Percentiles rank a stretch among this genome's conserved stretches.
Evolutionary conservation across 305 asterid genomes (phyloP).

Genomic region (Withania somnifera): DNA sequence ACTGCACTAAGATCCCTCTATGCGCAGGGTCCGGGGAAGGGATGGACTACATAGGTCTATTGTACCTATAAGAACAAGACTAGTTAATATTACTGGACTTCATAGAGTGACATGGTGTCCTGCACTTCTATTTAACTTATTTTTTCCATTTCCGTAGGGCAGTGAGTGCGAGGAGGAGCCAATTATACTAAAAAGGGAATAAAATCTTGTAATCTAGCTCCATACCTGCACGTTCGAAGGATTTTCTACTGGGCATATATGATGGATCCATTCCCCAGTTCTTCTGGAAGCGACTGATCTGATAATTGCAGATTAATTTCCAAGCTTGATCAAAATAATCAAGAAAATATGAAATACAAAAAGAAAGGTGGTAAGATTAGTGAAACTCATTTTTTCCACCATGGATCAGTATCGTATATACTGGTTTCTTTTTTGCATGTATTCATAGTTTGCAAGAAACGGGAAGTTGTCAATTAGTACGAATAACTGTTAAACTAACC

Average conservation of each 20-base stretch:
- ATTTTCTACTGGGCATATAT: constrained; percentile 91
- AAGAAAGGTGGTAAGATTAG: not conserved
- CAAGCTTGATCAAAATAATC: not conserved
- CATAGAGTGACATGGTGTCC: not conserved
- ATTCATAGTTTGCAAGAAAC: not conserved
- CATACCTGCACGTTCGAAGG: constrained; percentile 87
- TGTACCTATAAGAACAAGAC: not conserved
- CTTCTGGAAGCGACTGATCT: constrained; percentile 78
- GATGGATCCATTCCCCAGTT: constrained; percentile 93
- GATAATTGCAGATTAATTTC: constrained; percentile 5
- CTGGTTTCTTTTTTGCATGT: not conserved
- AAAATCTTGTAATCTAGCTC: not conserved
- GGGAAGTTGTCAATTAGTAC: not conserved
- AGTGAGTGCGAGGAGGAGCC: not conserved
- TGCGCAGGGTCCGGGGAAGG: no score
- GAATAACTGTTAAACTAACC: constrained; percentile 31
- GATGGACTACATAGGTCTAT: no score
- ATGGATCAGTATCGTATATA: not conserved
- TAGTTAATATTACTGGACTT: not conserved
- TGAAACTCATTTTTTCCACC: not conserved
- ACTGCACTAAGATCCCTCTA: no score
- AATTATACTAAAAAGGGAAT: not conserved
- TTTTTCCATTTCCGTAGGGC: not conserved
- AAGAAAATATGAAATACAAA: not conserved
- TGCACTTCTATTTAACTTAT: not conserved